Evolutionary conservation across 2,329 filamentous ascomycete species (phyloP).

Genomic region (Plenodomus lindquistii): DNA sequence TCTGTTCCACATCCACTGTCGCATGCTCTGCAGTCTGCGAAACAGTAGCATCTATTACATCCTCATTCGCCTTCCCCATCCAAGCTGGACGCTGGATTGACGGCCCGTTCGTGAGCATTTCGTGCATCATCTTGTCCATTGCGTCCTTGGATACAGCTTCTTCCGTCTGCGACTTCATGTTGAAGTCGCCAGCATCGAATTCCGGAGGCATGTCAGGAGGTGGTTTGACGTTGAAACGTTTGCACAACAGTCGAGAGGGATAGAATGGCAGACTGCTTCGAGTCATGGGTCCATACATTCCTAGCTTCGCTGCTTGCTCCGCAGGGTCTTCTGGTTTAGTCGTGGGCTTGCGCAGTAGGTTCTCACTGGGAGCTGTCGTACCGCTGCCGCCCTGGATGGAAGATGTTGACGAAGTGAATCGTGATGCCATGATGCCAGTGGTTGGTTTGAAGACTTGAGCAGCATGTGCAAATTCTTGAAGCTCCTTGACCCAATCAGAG

Average conservation of each 20-base stretch:
- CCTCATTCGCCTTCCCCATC: constrained; percentile 20
- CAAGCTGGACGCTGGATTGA: constrained; percentile 34
- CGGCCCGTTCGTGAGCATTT: constrained; percentile 32
- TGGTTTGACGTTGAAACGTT: constrained; percentile 85
- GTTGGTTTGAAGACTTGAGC: constrained; percentile 87
- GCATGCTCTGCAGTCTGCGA: constrained; percentile 23
- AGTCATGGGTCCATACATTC: constrained; percentile 93
- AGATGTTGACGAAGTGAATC: constrained; percentile 70
- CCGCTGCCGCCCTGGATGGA: constrained; percentile 33
- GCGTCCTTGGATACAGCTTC: constrained; percentile 59
- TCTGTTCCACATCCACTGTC: constrained; percentile 70
- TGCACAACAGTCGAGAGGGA: constrained; percentile 85
- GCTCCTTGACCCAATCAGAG: constrained; percentile 79
- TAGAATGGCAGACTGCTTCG: constrained; percentile 72
- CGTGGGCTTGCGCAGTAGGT: constrained; percentile 52
- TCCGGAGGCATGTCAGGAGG: constrained; percentile 67
- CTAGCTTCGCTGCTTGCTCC: constrained; percentile 82
- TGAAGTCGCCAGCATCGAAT: constrained; percentile 40
- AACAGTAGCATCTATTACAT: constrained; percentile 1
- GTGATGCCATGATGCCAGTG: constrained; percentile 87
- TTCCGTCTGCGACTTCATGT: constrained; percentile 29
- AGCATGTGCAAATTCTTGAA: constrained; percentile 75
- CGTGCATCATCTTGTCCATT: constrained; percentile 49
- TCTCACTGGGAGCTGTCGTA: constrained; percentile 32
- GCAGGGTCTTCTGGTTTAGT: constrained; percentile 73